Conservation (phyloP, 2,329 filamentous ascomycete genomes). For the Alternaria brassicicola region DNA sequence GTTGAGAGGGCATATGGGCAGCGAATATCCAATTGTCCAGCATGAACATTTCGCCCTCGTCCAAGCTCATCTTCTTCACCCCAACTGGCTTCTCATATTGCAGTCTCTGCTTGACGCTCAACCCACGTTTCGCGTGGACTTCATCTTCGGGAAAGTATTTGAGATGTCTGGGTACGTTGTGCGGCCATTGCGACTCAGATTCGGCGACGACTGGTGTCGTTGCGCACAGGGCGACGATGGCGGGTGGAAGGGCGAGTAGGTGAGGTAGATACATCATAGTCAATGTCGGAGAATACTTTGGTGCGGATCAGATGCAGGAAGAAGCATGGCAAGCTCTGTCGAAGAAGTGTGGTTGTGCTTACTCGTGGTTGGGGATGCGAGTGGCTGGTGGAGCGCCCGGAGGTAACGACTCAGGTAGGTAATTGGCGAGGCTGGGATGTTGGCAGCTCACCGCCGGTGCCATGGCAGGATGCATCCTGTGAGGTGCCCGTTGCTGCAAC, state of each 20-base stretch:
- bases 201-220: slow-evolving; percentile 17
- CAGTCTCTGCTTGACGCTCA: slow-evolving; percentile 50
- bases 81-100: slow-evolving; percentile 60
- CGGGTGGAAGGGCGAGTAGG: slow-evolving; percentile 40
- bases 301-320: slow-evolving; percentile 15
- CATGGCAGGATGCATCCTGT: slow-evolving; percentile 22
- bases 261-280: slow-evolving; percentile 34
- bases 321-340: slow-evolving; percentile 14
- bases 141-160: slow-evolving; percentile 59
- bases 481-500: neutral
- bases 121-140: slow-evolving; percentile 49
- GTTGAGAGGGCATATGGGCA: slow-evolving; percentile 19
- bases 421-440: slow-evolving; percentile 47
- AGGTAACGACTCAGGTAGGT: slow-evolving; percentile 27
- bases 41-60: slow-evolving; percentile 76
- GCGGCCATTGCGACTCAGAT: slow-evolving; percentile 52
- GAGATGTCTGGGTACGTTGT: slow-evolving; percentile 53
- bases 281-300: neutral
- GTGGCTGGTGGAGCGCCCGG: slow-evolving; percentile 39
- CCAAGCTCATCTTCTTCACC: slow-evolving; percentile 73
- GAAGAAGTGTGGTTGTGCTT: neutral
- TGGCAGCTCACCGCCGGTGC: slow-evolving; percentile 32
- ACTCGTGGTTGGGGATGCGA: slow-evolving; percentile 9
- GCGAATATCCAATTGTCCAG: slow-evolving; percentile 66
- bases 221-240: slow-evolving; percentile 37